Evolutionary conservation across 345 rosid species (phyloP), one percentile per base, ranked within the genome.

Genomic region (Syzygium jambos): DNA sequence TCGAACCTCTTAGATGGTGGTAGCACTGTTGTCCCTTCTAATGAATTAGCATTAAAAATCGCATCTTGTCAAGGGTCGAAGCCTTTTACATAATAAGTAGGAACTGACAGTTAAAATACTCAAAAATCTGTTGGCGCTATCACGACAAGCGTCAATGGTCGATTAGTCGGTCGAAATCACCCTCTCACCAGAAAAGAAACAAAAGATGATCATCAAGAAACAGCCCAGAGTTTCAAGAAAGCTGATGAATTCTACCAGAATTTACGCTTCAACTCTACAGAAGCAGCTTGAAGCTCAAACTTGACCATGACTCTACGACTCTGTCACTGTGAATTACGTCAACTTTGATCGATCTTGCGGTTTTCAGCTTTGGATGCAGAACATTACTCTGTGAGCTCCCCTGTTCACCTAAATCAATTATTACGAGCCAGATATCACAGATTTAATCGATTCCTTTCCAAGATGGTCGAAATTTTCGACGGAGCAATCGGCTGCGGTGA

Each of bases 11-110:
- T 65, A 15, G 0, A 65, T 15, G 2, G 30, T 14, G 38, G 29
- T 14, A 63, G 7, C 17, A 52, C 19, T 5, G 17, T 52, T 19
- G 55, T 3, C 16, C 17, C 21, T 52, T 52, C 21, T 52, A 19
- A 6, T 52, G 55, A 52, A 52, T 52, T 52, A 52, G 17, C 6
- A 16, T 52, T 15, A 7, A 29, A 29, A 29, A 9, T 63, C 21
- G 11, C 29, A 16, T 63, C 38, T 14, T 15, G 21, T 63, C 10
- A n/a, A 63, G 0, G 38, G 6, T 29, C 0, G 1, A 65, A 61
- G 16, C 6, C 30, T 16, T 7, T 30, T 30, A 30, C 17, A 15
- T 0, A 0, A 10, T 3, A 63, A 63, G 38, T 4, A 29, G 30
- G 10, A 57, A 57, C 65, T 0, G 46, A 43, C 46, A 43, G 46